Conservation (phyloP, 805 yeast genomes). For the Saturnispora galanensis region DNA sequence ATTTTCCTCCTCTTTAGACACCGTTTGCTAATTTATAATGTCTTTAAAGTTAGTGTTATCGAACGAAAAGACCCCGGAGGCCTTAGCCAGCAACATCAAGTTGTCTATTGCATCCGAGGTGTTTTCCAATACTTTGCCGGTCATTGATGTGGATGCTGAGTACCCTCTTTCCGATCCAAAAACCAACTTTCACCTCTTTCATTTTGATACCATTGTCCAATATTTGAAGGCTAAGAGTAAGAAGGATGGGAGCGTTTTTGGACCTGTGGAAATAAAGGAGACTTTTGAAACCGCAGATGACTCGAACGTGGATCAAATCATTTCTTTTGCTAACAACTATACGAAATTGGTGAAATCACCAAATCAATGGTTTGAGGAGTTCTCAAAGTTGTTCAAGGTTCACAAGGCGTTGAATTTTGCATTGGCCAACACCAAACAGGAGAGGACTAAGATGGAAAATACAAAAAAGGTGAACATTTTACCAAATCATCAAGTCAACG, state of each 20-base stretch:
- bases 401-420: constrained; percentile 38
- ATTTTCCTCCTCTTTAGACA: background rate
- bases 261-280: constrained; percentile 45
- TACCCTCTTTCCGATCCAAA: constrained; percentile 23
- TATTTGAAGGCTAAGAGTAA: constrained; percentile 35
- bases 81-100: constrained; percentile 34
- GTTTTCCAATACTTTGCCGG: constrained; percentile 5
- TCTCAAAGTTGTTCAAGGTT: constrained; percentile 31
- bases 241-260: constrained; percentile 30
- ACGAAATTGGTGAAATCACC: constrained; percentile 24
- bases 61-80: constrained; percentile 10
- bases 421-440: constrained; percentile 34
- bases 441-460: constrained; percentile 32
- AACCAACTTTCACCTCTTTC: constrained; percentile 41
- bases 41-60: constrained; percentile 18
- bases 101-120: constrained; percentile 24
- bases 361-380: constrained; percentile 34
- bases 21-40: constrained; percentile 7
- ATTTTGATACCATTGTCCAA: constrained; percentile 62
- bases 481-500: constrained; percentile 12
- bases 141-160: constrained; percentile 4
- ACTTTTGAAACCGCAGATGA: constrained; percentile 21
- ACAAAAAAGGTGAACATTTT: constrained; percentile 28
- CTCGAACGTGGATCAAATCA: constrained; percentile 43
- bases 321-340: constrained; percentile 49